Base-by-base conservation (phyloP, 2,329 filamentous ascomycete genomes). In the Ophiostoma perfectum region DNA sequence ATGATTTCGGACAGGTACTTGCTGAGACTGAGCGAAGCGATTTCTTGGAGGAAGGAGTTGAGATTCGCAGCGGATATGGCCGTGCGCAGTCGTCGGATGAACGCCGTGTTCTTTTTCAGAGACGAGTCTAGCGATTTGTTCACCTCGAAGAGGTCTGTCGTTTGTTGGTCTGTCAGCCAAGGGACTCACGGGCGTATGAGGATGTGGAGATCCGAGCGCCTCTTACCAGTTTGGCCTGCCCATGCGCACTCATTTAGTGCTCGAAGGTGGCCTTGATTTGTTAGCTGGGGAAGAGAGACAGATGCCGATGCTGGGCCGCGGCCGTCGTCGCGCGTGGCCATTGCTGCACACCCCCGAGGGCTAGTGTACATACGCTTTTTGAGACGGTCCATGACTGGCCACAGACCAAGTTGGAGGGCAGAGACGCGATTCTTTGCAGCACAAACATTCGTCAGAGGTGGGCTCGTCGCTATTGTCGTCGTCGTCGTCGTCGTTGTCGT, bases 1-100 rank as follows among this genome's bases (percentile, higher is more conserved):
- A 97, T 93, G 73, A 98, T 96, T 80, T 98, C 94, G 73, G 94
- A 97, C 16, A 98, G 87, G 79, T 98, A 98, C 78, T 97, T 97
- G 83, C 94, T 92, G 66, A 98, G 85, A 73, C 93, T 97, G 41
- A 98, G 84, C 39, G 92, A 91, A 74, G 90, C 89, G 74, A 97
- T 93, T 77, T 98, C 94, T 77, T 94, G 88, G 64, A 97, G 81
- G 79, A 98, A 96, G 70, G 92, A 95, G 73, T 86, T 83, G 67
- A 93, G 87, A 68, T 90, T 91, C 68, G 92, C 84, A 65, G 91
- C 81, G 72, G 90, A 93, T 72, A 98, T 89, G 70, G 92, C 91
- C 69, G 94, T 97, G 74, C 94, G 91, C 68, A 98, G 84, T 75
- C 94, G 92, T 80, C 97, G 97, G 77, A 98, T 98, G 78, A 98